Base-by-base conservation (phyloP, 2,329 filamentous ascomycete genomes). In the Arthrinium phaeospermum region DNA sequence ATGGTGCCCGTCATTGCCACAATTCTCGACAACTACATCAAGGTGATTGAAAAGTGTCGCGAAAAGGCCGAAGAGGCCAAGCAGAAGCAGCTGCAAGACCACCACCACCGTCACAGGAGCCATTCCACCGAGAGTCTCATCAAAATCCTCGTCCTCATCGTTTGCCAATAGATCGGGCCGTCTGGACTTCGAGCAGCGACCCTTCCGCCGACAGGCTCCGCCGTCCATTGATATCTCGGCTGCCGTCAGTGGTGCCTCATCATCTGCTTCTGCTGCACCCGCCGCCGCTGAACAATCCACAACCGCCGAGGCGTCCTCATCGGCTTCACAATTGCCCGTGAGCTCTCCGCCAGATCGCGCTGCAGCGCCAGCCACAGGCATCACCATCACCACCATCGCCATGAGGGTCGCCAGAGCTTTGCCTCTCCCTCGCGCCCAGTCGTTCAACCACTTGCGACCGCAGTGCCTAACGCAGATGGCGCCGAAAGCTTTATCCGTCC, bases 1-100 rank as follows among this genome's bases (percentile, higher is more conserved):
- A 98, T 99, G 94, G 96, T 99, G 4, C 96, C 96, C 2, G 96
- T 99, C 78, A 98, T 99, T 78, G 96, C 96, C 71, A 98, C 96
- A 68, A 98, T 99, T 71, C 91, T 99, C 73, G 95, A 98, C 84
- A 98, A 98, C 83, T 99, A 99, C 84, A 96, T 98, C 85, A 95
- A 97, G 80, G 94, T 98, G 73, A 92, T 98, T 75, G 96, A 98
- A 78, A 96, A 95, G 83, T 94, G 93, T 81, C 92, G 94, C 74
- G 94, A 96, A 81, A 94, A 94, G 84, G 92, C 92, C 44, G 95
- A 98, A 79, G 90, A 98, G 80, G 89, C 91, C 71, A 96, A 97
- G 79, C 88, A 91, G 78, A 93, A 94, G 78, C 88, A 91, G 77
- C 86, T 88, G 49, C 84, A 86, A 68, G 86, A 89, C 49, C 85